Evolutionary conservation across 805 yeast species (phyloP).

Genomic region (Saccharomycopsis amapae): DNA sequence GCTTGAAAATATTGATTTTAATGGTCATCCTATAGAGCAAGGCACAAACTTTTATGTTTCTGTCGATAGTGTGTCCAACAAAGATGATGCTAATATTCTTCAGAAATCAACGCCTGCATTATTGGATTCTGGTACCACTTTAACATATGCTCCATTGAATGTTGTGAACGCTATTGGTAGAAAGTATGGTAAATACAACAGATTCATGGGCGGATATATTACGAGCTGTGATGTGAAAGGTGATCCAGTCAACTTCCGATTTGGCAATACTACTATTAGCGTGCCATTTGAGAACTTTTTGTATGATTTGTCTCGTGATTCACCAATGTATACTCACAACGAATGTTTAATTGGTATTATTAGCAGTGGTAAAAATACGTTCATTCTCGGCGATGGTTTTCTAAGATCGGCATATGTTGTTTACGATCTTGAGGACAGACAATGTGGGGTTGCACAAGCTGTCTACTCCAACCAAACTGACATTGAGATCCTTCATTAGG

Average conservation of each 20-base stretch:
- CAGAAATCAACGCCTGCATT: conserved; percentile 32
- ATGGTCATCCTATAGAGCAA: conserved; percentile 7
- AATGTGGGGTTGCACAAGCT: conserved; percentile 51
- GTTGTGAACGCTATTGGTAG: conserved; percentile 25
- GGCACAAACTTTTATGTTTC: conserved; percentile 10
- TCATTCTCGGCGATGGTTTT: conserved; percentile 58
- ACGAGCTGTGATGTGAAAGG: conserved; percentile 13
- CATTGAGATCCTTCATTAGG: too few relatives aligned
- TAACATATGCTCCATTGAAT: conserved; percentile 38
- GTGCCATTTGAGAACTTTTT: conserved; percentile 20
- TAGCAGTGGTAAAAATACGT: conserved; percentile 10
- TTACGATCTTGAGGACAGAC: conserved; percentile 51
- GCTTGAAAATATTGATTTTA: conserved; percentile 6
- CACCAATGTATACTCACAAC: conserved; percentile 12
- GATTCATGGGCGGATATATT: conserved; percentile 15
- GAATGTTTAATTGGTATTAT: conserved; percentile 19
- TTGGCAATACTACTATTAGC: conserved; percentile 7
- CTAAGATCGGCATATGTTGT: conserved; percentile 60
- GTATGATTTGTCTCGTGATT: conserved; percentile 14
- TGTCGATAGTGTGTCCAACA: conserved; percentile 5
- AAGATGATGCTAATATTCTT: conserved; percentile 1
- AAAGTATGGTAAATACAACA: conserved; percentile 17
- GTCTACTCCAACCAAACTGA: conserved; percentile 8
- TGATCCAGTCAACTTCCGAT: conserved; percentile 16
- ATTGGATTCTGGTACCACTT: conserved; percentile 57